Base-by-base conservation (phyloP, 176 grass and related monocot species). In the Oryza officinalis region DNA sequence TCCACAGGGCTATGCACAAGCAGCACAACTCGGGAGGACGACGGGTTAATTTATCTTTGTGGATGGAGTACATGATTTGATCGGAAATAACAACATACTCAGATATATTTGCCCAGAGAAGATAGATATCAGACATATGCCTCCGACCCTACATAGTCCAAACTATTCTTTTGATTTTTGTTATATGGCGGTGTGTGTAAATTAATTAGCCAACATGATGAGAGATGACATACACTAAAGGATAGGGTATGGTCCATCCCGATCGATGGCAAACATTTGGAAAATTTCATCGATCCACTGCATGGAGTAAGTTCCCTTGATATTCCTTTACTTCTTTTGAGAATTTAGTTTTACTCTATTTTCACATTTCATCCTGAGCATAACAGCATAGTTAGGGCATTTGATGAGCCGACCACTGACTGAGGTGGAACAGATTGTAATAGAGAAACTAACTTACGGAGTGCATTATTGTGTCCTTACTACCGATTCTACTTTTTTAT, bases 391-490 rank as follows among this genome's bases (percentile, higher is more conserved):
- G 14, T 59, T 26, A 84, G 61, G 35, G 37, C 81, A 63, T 66
- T 27, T 74, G 79, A 63, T 28, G 22, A 61, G 49, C 61, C 47
- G 18, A 64, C 54, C 11, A 10, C n/a, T 44, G 38, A 63, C 13
- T 65, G 5, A 30, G 49, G 75, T 38, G 27, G 61, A 74, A 84
- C 18, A 79, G n/a, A 35, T 26, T 27, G 26, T 74, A n/a, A 26
- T 14, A 46, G 31, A 68, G 15, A 45, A 52, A 45, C 67, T 43
- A 13, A 60, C 60, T 63, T 15, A 15, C 49, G 26, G 33, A n/a
- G 6, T 3, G 13, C 77, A 76, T 85, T 31, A 65, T 81, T 85
- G 78, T n/a, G 78, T n/a, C 65, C 32, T 76, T 23, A 3, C n/a
- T 43, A 66, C 12, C 38, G 60, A 43, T 8, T 22, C 38, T 46